phyloP scores from a whole-genome alignment of 345 rosid species.

The Erodium maritimum region DNA sequence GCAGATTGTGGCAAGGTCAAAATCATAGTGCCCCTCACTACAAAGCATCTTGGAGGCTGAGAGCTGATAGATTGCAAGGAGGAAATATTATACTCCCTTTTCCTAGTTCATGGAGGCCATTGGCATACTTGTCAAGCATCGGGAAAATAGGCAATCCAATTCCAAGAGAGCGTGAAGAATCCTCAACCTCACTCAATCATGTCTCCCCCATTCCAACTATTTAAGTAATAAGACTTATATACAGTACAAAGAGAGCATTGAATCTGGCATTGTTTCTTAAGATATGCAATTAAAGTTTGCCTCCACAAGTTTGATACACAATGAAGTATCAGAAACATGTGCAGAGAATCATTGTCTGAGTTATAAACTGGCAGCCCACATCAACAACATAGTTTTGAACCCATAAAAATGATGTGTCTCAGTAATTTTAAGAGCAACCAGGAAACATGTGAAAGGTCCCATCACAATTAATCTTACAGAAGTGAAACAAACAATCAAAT shows the following conservation, averaged over 20 bases:
- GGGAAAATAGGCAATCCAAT: not conserved
- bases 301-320: not conserved
- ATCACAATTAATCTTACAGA: no score
- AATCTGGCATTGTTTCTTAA: slow-evolving; percentile 12
- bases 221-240: slow-evolving; percentile 28
- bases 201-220: slow-evolving; percentile 10
- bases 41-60: slow-evolving; percentile 77
- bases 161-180: slow-evolving; percentile 10
- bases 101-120: no score
- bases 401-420: slow-evolving; percentile 14
- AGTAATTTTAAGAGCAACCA: not conserved
- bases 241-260: slow-evolving; percentile 21
- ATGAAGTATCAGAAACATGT: not conserved
- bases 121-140: slow-evolving; percentile 4
- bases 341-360: slow-evolving; percentile 14
- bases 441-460: no score
- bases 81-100: slow-evolving; percentile 4
- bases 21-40: slow-evolving; percentile 76
- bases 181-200: slow-evolving; percentile 6
- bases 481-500: not conserved
- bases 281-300: no score
- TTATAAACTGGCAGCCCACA: slow-evolving; percentile 32
- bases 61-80: slow-evolving; percentile 24
- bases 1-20: slow-evolving; percentile 36
- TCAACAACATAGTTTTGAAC: slow-evolving; percentile 29